A percentile compares a stretch with the other conserved stretches of the same genome.
Conservation (phyloP, 176 grass and related monocot species). For the Canna indica region DNA sequence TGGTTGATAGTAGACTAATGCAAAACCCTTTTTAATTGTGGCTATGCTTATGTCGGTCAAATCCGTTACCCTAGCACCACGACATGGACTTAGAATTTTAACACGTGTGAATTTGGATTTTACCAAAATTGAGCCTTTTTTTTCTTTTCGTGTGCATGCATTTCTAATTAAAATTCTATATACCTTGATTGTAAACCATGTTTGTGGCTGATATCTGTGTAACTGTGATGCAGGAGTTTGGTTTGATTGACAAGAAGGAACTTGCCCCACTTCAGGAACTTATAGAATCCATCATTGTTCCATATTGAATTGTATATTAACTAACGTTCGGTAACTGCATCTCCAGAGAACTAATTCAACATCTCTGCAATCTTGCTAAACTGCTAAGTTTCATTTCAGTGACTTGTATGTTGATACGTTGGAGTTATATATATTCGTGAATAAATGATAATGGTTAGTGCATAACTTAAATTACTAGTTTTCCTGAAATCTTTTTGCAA, state of each 20-base stretch:
- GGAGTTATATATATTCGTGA: background rate
- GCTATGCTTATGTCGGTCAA: too few species aligned
- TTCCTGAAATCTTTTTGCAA: too few species aligned
- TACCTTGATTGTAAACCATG: background rate
- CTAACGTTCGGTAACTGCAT: background rate
- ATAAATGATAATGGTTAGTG: background rate
- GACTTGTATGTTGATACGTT: background rate
- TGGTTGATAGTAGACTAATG: too few species aligned
- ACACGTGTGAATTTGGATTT: too few species aligned
- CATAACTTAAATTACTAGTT: background rate
- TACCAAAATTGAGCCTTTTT: background rate
- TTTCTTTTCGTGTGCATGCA: background rate
- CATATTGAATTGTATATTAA: conserved; percentile 29
- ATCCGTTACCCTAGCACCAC: too few species aligned
- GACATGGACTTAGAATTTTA: too few species aligned
- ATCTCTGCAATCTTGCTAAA: background rate
- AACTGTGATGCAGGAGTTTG: conserved; percentile 63
- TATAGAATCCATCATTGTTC: conserved; percentile 87
- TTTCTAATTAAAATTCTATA: background rate
- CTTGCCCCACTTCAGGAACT: conserved; percentile 90
- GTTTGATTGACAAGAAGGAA: conserved; percentile 89
- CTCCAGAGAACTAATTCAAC: background rate
- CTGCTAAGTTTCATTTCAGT: background rate
- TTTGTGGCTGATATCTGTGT: conserved; percentile 3
- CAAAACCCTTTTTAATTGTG: too few species aligned